These are phyloP conservation scores for Quercus cerris DNA, from an alignment of 306 rosid genomes.

Conservation along the genomic window DNA sequence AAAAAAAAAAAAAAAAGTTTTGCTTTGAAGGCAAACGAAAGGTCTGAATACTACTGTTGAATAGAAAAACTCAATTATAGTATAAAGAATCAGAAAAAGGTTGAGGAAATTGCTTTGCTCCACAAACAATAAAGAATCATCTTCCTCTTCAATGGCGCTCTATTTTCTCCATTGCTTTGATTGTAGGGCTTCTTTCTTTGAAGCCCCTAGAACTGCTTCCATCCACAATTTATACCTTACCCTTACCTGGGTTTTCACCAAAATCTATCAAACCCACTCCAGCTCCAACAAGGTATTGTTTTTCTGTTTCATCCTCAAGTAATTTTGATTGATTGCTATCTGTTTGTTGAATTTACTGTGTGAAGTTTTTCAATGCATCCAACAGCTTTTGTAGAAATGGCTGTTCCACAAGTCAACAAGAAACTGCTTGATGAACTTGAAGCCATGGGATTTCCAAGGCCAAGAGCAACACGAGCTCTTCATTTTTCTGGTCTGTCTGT, in stretches of 20 bases:
- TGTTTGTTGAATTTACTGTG: background rate
- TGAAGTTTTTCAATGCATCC: background rate
- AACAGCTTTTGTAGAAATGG: conserved; percentile 14
- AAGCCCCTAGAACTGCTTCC: background rate
- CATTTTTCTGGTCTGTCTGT: conserved; percentile 35
- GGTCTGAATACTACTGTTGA: too few relatives aligned
- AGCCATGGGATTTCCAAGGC: conserved; percentile 38
- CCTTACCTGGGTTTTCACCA: background rate
- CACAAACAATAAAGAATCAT: too few relatives aligned
- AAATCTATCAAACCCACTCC: background rate
- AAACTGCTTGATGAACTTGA: conserved; percentile 30
- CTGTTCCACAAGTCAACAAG: conserved; percentile 35
- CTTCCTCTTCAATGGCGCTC: too few relatives aligned
- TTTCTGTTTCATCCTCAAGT: background rate
- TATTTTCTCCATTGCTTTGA: too few relatives aligned
- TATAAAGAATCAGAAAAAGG: too few relatives aligned
- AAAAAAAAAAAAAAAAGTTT: too few relatives aligned
- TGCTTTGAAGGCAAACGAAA: too few relatives aligned
- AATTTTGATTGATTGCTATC: background rate
- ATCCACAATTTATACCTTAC: background rate
- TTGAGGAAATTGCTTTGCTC: too few relatives aligned
- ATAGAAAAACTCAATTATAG: too few relatives aligned
- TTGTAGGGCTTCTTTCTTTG: background rate
- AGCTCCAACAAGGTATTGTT: background rate
- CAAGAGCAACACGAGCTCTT: conserved; percentile 38